Percentiles rank a stretch among this genome's conserved stretches.
phyloP scores from a whole-genome alignment of 2,329 filamentous ascomycete genomes.

The Claviceps fusiformis region DNA sequence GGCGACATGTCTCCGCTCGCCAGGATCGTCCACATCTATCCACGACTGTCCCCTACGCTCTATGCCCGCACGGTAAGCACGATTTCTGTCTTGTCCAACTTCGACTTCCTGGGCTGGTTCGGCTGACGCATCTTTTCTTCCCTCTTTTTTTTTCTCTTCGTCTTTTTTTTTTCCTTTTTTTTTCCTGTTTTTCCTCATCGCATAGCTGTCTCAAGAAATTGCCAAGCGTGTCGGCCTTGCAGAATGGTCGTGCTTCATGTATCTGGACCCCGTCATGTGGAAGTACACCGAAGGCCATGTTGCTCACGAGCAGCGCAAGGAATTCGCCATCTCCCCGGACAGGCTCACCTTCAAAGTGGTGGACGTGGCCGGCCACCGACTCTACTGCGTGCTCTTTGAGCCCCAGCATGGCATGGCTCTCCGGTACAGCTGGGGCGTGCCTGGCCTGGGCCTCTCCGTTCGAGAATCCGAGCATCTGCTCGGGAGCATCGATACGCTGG shows the following conservation, averaged over 20 bases:
- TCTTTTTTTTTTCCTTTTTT: too few relatives aligned
- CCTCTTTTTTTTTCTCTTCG: too few relatives aligned
- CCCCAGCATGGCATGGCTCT: conserved; percentile 20
- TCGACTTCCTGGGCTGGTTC: too few relatives aligned
- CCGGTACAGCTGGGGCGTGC: conserved; percentile 30
- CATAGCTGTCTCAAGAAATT: conserved; percentile 24
- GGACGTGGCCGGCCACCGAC: conserved; percentile 23
- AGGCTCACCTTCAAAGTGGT: conserved; percentile 27
- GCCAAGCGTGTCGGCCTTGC: conserved; percentile 16
- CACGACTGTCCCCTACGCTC: conserved; percentile 30
- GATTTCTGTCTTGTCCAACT: too few relatives aligned
- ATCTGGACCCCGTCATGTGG: conserved; percentile 20
- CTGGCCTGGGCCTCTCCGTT: conserved; percentile 32
- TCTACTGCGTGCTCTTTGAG: conserved; percentile 32
- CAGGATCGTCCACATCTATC: conserved; percentile 29
- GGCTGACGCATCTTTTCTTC: too few relatives aligned
- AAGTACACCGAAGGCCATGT: conserved; percentile 18
- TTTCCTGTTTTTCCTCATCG: too few relatives aligned
- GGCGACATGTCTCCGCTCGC: conserved; percentile 24
- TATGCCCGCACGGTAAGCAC: conserved; percentile 18
- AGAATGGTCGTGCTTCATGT: conserved; percentile 16
- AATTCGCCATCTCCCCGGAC: conserved; percentile 18
- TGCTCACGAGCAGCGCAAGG: conserved; percentile 20
- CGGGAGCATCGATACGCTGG: conserved; percentile 19
- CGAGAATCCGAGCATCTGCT: conserved; percentile 31